Conservation (phyloP, 768 basidiomycete species). For the Termitomyces titanicus region DNA sequence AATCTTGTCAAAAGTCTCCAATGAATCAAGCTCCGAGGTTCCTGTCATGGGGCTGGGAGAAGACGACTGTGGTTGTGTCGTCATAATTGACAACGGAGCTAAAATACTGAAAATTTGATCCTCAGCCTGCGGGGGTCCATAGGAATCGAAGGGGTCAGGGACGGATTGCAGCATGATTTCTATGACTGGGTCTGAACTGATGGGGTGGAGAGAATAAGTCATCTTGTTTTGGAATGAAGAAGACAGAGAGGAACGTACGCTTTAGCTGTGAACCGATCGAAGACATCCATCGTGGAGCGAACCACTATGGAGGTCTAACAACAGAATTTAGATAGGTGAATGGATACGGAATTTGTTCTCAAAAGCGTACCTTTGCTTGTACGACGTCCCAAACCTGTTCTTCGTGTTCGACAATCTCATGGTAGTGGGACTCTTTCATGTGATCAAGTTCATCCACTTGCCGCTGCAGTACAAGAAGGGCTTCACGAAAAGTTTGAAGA, state of each 20-base stretch:
- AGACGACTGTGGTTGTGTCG: slow-evolving; percentile 51
- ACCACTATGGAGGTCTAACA: slow-evolving; percentile 73
- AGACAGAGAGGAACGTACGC: slow-evolving; percentile 50
- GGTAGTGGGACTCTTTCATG: slow-evolving; percentile 81
- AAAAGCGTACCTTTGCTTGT: slow-evolving; percentile 65
- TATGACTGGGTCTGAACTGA: slow-evolving; percentile 81
- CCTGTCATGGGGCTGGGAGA: slow-evolving; percentile 57
- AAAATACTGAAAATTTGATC: slow-evolving; percentile 93
- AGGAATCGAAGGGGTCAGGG: slow-evolving; percentile 91
- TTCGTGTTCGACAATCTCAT: slow-evolving; percentile 87
- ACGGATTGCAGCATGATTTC: slow-evolving; percentile 88
- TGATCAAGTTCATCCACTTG: slow-evolving; percentile 92
- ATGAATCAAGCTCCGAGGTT: slow-evolving; percentile 38
- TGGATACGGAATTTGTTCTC: not conserved
- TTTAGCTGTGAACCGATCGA: slow-evolving; percentile 83
- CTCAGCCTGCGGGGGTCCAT: slow-evolving; percentile 83
- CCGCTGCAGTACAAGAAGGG: slow-evolving; percentile 72
- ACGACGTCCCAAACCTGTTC: slow-evolving; percentile 95
- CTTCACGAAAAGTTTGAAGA: slow-evolving; percentile 84
- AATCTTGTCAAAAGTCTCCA: slow-evolving; percentile 30
- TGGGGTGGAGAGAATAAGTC: too few relatives aligned
- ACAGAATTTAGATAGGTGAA: slow-evolving; percentile 10
- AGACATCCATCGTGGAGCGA: slow-evolving; percentile 88
- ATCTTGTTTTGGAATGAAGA: not conserved
- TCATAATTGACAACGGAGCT: slow-evolving; percentile 78